Evolutionary conservation across 2,329 filamentous ascomycete genomes (phyloP).

Genomic region (Shiraia sp.): DNA sequence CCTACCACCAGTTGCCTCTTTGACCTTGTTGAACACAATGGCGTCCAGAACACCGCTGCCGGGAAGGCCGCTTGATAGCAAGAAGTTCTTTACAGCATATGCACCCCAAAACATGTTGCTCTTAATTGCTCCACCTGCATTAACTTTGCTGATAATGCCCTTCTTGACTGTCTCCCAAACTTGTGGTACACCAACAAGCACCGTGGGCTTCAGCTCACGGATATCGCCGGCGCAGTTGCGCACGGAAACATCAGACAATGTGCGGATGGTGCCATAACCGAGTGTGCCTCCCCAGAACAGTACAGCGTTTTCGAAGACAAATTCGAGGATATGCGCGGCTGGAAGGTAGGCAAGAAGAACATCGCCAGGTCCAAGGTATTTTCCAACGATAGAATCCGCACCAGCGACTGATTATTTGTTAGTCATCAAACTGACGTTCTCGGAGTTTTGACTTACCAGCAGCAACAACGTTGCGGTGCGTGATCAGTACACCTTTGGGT

Average conservation of each 20-base stretch:
- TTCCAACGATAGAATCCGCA: constrained; percentile 75
- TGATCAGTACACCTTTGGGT: constrained; percentile 85
- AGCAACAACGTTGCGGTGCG: constrained; percentile 78
- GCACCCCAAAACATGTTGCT: constrained; percentile 78
- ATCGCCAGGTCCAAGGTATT: constrained; percentile 77
- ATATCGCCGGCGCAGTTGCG: constrained; percentile 93
- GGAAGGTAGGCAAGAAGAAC: constrained; percentile 88
- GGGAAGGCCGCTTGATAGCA: constrained; percentile 64
- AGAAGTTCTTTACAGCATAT: constrained; percentile 63
- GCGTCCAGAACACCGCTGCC: constrained; percentile 73
- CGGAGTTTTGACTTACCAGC: constrained; percentile 63
- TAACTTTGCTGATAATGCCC: constrained; percentile 81
- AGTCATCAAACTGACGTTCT: constrained; percentile 10
- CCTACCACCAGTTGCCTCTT: constrained; percentile 83
- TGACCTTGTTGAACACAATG: constrained; percentile 89
- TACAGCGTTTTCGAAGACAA: constrained; percentile 90
- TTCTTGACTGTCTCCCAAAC: constrained; percentile 98
- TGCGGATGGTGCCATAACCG: constrained; percentile 90
- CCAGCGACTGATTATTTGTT: constrained; percentile 64
- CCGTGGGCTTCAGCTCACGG: constrained; percentile 83
- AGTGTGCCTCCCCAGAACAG: constrained; percentile 88
- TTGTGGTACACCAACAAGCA: constrained; percentile 92
- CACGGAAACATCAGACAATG: constrained; percentile 82
- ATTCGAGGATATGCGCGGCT: constrained; percentile 93
- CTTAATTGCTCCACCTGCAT: constrained; percentile 69